Percentiles rank a stretch among this genome's conserved stretches.
Evolutionary conservation across 106 monocot genomes (phyloP).

Genomic region (Dioscorea alata): DNA sequence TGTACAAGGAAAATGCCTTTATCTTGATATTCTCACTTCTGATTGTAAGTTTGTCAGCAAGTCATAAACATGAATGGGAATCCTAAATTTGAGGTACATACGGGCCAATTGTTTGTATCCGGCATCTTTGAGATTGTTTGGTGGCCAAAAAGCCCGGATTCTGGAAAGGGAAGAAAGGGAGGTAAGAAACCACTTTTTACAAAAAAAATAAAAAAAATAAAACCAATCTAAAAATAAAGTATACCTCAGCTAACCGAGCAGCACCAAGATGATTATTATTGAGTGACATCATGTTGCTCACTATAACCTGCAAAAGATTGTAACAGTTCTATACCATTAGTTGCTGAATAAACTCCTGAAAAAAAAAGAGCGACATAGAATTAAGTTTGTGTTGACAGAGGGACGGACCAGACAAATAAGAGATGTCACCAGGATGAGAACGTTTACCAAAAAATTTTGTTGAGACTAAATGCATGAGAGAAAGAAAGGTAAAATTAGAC

Average conservation of each 20-base stretch:
- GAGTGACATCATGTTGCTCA: slow-evolving; percentile 28
- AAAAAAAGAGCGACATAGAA: too few relatives aligned
- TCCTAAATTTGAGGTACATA: slow-evolving; percentile 15
- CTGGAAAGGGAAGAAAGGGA: slow-evolving; percentile 25
- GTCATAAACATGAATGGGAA: slow-evolving; percentile 1
- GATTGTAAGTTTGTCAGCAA: neutral
- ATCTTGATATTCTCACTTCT: neutral
- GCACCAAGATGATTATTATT: slow-evolving; percentile 9
- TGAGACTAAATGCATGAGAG: too few relatives aligned
- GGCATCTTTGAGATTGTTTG: slow-evolving; percentile 12
- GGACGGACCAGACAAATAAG: too few relatives aligned
- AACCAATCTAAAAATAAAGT: neutral
- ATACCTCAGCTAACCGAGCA: slow-evolving; percentile 27
- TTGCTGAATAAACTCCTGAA: too few relatives aligned
- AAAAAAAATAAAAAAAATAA: too few relatives aligned
- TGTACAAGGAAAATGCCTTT: too few relatives aligned
- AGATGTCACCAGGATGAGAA: too few relatives aligned
- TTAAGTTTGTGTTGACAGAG: too few relatives aligned
- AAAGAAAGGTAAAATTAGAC: too few relatives aligned
- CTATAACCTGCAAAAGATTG: slow-evolving; percentile 30
- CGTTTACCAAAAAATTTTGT: too few relatives aligned
- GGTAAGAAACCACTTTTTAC: neutral
- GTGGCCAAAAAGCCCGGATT: slow-evolving; percentile 19
- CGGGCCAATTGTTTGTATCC: slow-evolving; percentile 19
- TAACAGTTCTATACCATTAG: too few relatives aligned